Evolutionary conservation across 192 early-diverging fungal genomes (phyloP).

Genomic region (Pilaira anomala): DNA sequence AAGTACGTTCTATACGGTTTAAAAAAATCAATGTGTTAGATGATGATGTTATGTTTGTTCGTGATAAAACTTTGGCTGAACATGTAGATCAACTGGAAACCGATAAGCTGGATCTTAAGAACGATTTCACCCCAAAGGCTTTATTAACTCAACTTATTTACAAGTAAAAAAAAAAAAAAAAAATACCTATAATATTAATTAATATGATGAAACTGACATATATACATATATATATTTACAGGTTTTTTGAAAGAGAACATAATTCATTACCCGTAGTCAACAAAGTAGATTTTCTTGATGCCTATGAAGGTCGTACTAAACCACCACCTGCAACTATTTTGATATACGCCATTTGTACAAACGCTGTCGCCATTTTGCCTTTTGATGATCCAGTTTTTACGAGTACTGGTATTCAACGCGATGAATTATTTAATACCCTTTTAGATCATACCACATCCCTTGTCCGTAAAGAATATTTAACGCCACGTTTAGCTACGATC

Average conservation of each 20-base stretch:
- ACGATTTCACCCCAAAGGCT: neutral
- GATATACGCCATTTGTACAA: slow-evolving; percentile 19
- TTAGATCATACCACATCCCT: slow-evolving; percentile 16
- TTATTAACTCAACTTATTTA: neutral
- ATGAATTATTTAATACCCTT: slow-evolving; percentile 15
- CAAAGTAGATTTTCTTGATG: slow-evolving; percentile 16
- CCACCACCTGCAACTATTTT: slow-evolving; percentile 15
- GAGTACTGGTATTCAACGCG: neutral
- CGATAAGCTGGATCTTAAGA: neutral
- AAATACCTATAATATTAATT: no score
- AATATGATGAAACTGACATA: no score
- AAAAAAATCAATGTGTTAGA: slow-evolving; percentile 15
- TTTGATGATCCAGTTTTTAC: slow-evolving; percentile 15
- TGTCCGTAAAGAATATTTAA: slow-evolving; percentile 59
- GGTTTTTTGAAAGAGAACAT: slow-evolving; percentile 22
- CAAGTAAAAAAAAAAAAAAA: neutral
- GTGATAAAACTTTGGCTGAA: slow-evolving; percentile 20
- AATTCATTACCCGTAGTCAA: slow-evolving; percentile 26
- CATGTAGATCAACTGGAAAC: slow-evolving; percentile 1
- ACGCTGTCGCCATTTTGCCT: slow-evolving; percentile 15
- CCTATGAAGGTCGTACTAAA: slow-evolving; percentile 6
- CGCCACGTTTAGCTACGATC: slow-evolving; percentile 48
- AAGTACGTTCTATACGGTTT: slow-evolving; percentile 4
- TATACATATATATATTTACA: neutral
- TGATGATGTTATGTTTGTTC: slow-evolving; percentile 26